These are phyloP conservation scores for Melanomma pulvis-pyrius DNA, from an alignment of 495 filamentous ascomycete species.

Conservation along the genomic window DNA sequence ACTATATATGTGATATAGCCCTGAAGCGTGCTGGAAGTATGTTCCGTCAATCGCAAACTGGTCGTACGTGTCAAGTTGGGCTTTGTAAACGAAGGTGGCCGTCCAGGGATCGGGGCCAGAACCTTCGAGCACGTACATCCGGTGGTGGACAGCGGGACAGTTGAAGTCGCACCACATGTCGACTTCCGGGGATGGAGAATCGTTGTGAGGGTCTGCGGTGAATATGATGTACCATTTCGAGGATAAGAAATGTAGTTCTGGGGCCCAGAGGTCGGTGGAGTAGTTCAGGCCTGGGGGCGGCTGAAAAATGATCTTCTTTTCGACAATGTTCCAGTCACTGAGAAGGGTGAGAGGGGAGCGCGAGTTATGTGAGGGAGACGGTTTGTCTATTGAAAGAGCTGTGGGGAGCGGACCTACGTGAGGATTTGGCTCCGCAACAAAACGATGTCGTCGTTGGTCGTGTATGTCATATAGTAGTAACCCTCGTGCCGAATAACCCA, in stretches of 20 bases:
- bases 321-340: conserved; percentile 51
- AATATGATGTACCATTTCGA: conserved; percentile 57
- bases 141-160: conserved; percentile 53
- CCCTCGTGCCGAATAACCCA: conserved; percentile 37
- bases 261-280: conserved; percentile 54
- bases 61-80: conserved; percentile 54
- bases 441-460: conserved; percentile 41
- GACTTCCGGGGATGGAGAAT: conserved; percentile 47
- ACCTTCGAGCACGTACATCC: conserved; percentile 55
- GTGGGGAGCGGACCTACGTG: conserved; percentile 38
- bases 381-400: too few relatives aligned
- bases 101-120: conserved; percentile 50
- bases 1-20: conserved; percentile 55
- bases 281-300: conserved; percentile 47
- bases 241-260: conserved; percentile 53
- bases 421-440: conserved; percentile 35
- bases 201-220: conserved; percentile 51
- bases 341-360: neutral
- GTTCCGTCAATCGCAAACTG: conserved; percentile 59
- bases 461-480: conserved; percentile 43
- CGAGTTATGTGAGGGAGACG: neutral
- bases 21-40: conserved; percentile 49
- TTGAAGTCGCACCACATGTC: conserved; percentile 42
- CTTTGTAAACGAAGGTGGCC: conserved; percentile 47
- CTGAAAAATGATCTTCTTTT: conserved; percentile 47